phyloP scores from a whole-genome alignment of 2,329 filamentous ascomycete genomes.

The Corynespora cassiicola region DNA sequence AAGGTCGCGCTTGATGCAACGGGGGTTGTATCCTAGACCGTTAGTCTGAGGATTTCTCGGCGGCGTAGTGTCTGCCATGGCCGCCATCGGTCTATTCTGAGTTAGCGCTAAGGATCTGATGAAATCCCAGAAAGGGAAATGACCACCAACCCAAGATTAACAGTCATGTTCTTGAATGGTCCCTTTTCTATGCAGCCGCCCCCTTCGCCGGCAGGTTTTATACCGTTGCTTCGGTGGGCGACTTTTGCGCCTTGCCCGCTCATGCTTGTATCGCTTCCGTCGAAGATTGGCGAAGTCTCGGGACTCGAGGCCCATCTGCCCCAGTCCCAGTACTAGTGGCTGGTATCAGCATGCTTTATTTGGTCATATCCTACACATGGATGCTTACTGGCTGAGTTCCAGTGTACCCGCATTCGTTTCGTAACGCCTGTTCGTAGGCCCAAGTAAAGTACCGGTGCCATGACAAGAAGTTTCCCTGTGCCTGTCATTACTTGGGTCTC shows the following conservation, averaged over 20 bases:
- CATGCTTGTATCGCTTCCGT: slow-evolving; percentile 59
- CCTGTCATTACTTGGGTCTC: background rate
- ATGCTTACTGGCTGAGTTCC: slow-evolving; percentile 46
- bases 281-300: slow-evolving; percentile 61
- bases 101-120: slow-evolving; percentile 1
- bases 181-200: slow-evolving; percentile 63
- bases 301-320: slow-evolving; percentile 53
- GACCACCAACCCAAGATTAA: slow-evolving; percentile 36
- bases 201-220: slow-evolving; percentile 57
- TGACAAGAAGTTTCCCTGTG: slow-evolving; percentile 40
- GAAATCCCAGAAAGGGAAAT: slow-evolving; percentile 3
- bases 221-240: slow-evolving; percentile 29
- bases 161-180: slow-evolving; percentile 53
- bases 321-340: slow-evolving; percentile 61
- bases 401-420: slow-evolving; percentile 51
- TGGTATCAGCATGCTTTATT: background rate
- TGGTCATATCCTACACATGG: slow-evolving; percentile 24
- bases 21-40: slow-evolving; percentile 44
- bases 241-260: slow-evolving; percentile 55
- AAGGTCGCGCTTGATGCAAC: slow-evolving; percentile 50
- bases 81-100: slow-evolving; percentile 30
- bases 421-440: slow-evolving; percentile 50
- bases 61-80: slow-evolving; percentile 29
- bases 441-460: slow-evolving; percentile 54
- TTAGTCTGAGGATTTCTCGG: slow-evolving; percentile 47